phyloP scores from a whole-genome alignment of 345 rosid genomes.

The Psidium friedrichsthalianum region DNA sequence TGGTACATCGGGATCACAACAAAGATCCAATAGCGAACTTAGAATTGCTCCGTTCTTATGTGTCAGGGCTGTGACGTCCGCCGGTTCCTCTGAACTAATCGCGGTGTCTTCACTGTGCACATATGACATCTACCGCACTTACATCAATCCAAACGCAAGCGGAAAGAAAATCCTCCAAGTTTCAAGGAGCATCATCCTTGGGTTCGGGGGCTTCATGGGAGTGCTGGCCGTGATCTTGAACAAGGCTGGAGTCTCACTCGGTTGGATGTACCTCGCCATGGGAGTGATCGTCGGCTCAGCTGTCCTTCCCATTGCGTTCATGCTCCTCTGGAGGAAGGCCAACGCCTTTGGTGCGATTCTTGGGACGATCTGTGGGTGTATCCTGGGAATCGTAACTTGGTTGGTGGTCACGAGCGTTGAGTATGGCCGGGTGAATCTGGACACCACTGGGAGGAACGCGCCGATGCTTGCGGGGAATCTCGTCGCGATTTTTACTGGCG shows the following conservation, averaged over 20 bases:
- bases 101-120: conserved; percentile 91
- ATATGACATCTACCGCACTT: conserved; percentile 78
- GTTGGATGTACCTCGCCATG: conserved; percentile 95
- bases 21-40: not conserved
- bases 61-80: conserved; percentile 91
- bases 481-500: conserved; percentile 65
- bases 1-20: not conserved
- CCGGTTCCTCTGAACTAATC: conserved; percentile 82
- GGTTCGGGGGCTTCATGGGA: conserved; percentile 96
- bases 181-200: conserved; percentile 60
- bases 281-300: conserved; percentile 93
- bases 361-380: conserved; percentile 59
- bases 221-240: conserved; percentile 73
- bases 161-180: conserved; percentile 64
- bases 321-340: conserved; percentile 93
- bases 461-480: conserved; percentile 89
- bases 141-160: conserved; percentile 68
- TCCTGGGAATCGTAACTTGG: conserved; percentile 71
- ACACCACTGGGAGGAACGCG: conserved; percentile 74
- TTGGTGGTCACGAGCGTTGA: conserved; percentile 45
- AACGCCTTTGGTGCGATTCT: conserved; percentile 72
- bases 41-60: not conserved
- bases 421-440: conserved; percentile 61
- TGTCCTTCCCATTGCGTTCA: conserved; percentile 75
- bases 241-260: conserved; percentile 83